Evolutionary conservation across 495 filamentous ascomycete species (phyloP).

Genomic region (Entonaema liquescens): DNA sequence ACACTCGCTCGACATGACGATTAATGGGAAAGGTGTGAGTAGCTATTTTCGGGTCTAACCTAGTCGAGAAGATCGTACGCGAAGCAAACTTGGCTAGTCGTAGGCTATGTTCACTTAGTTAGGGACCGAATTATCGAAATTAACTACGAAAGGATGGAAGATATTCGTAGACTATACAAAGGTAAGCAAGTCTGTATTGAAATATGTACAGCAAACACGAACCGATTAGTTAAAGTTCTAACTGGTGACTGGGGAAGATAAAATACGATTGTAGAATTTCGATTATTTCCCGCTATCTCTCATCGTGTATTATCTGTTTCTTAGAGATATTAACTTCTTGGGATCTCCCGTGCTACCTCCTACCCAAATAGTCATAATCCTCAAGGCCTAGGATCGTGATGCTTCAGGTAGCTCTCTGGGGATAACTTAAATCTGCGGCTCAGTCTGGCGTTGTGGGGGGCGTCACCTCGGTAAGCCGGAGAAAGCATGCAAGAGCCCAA

Average conservation of each 20-base stretch:
- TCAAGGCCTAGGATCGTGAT: background rate
- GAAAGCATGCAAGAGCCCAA: background rate
- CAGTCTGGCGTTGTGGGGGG: slow-evolving; percentile 10
- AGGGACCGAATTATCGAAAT: background rate
- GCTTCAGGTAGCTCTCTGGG: background rate
- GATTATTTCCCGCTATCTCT: too few relatives aligned
- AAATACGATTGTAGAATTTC: too few relatives aligned
- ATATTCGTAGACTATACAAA: too few relatives aligned
- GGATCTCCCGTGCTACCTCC: too few relatives aligned
- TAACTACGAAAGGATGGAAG: too few relatives aligned
- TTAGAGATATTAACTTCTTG: too few relatives aligned
- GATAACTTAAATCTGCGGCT: background rate
- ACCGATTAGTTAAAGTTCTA: too few relatives aligned
- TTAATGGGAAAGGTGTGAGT: background rate
- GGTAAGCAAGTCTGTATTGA: too few relatives aligned
- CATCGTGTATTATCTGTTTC: too few relatives aligned
- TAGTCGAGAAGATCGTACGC: background rate
- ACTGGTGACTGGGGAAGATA: too few relatives aligned
- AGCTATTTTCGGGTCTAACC: background rate
- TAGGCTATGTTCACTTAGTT: background rate
- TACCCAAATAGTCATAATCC: too few relatives aligned
- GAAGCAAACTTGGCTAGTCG: background rate
- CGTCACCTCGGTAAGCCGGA: background rate
- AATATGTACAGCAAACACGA: too few relatives aligned
- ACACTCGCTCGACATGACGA: background rate